A percentile compares a stretch with the other conserved stretches of the same genome.
These are phyloP conservation scores for Fraxinus velutina DNA, from an alignment of 305 asterid genomes.

Conservation along the genomic window DNA sequence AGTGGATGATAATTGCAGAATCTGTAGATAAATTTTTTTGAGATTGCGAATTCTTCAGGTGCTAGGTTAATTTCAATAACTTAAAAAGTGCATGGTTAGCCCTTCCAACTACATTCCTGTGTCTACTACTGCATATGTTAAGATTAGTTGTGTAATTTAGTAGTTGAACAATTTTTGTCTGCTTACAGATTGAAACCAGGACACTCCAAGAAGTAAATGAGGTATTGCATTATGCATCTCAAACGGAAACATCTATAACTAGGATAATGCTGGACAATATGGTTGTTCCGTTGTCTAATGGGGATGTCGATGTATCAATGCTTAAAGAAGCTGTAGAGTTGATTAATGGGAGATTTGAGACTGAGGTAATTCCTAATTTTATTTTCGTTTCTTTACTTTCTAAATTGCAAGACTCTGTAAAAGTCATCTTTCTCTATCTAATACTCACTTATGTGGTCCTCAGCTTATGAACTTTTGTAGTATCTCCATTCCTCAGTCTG, in stretches of 20 bases:
- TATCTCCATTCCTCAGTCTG: background rate
- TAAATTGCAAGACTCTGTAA: background rate
- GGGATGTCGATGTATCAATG: slow-evolving; percentile 82
- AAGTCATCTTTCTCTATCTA: background rate
- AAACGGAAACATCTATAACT: slow-evolving; percentile 56
- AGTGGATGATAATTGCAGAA: background rate
- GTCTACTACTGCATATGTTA: background rate
- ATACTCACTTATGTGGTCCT: background rate
- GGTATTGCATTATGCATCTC: slow-evolving; percentile 71
- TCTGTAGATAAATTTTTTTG: background rate
- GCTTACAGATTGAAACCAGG: slow-evolving; percentile 77
- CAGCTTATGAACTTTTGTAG: background rate
- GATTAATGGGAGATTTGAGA: slow-evolving; percentile 74
- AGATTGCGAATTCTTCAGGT: background rate
- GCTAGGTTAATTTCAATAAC: background rate
- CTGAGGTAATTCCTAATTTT: slow-evolving; percentile 53
- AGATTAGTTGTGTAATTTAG: background rate
- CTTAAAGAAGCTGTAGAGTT: slow-evolving; percentile 75
- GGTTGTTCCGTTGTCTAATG: slow-evolving; percentile 78
- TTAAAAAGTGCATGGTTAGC: background rate
- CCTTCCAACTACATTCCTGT: background rate
- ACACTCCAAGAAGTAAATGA: slow-evolving; percentile 84
- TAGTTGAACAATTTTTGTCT: slow-evolving; percentile 16
- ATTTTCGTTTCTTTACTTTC: background rate
- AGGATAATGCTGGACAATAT: slow-evolving; percentile 91